phyloP scores from a whole-genome alignment of 2,329 filamentous ascomycete species.

The Aphanocladium album region DNA sequence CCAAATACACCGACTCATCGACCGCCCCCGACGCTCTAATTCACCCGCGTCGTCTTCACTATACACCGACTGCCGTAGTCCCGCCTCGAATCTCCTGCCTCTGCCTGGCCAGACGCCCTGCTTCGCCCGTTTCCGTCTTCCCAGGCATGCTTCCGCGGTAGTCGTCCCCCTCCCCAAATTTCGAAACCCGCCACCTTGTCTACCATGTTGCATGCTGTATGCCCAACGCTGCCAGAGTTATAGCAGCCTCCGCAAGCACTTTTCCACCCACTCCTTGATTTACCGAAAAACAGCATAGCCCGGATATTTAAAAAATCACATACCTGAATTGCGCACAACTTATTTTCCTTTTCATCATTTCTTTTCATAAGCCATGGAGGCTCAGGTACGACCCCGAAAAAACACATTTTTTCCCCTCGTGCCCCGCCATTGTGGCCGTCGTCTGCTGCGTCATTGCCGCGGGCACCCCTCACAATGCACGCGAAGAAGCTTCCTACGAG shows the following conservation, averaged over 20 bases:
- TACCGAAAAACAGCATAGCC: constrained; percentile 2
- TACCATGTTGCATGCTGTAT: constrained; percentile 39
- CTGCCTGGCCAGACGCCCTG: constrained; percentile 19
- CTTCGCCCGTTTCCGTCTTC: constrained; percentile 17
- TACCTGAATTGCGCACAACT: constrained; percentile 15
- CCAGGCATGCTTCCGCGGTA: constrained; percentile 38
- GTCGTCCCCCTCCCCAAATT: constrained; percentile 28
- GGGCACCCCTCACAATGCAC: constrained; percentile 16
- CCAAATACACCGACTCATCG: constrained; percentile 3
- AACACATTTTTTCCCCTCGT: constrained; percentile 9
- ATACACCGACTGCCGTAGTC: not conserved
- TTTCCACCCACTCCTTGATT: not conserved
- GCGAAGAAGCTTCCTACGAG: not conserved
- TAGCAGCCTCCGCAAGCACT: constrained; percentile 35
- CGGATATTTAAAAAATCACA: not conserved
- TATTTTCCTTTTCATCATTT: constrained; percentile 15
- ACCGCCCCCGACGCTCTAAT: not conserved
- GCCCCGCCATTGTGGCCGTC: constrained; percentile 5
- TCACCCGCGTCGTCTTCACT: not conserved
- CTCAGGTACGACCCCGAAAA: constrained; percentile 34
- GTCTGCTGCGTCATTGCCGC: constrained; percentile 15
- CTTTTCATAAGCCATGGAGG: constrained; percentile 37
- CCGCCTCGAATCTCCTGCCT: constrained; percentile 13
- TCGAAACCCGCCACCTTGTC: constrained; percentile 8
- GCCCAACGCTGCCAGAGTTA: constrained; percentile 37